Conservation (phyloP, 1,284 basidiomycete species). For the Ustilago shanxiensis region DNA sequence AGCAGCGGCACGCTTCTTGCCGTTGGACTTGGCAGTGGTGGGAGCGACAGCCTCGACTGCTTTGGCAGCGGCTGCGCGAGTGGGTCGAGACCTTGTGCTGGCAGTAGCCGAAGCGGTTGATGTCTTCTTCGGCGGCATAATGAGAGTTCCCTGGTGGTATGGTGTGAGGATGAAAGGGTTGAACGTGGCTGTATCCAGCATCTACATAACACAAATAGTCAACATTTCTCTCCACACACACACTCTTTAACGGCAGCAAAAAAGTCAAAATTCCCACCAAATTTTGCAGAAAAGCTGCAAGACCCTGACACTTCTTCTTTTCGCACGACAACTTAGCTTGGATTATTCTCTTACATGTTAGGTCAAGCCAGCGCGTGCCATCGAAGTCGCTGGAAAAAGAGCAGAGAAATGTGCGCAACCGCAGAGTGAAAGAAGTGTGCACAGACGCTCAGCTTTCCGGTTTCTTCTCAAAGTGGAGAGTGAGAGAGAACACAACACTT, state of each 20-base stretch:
- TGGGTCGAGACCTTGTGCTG: not conserved
- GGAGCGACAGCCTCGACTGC: not conserved
- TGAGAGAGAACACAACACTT: slow-evolving; percentile 6
- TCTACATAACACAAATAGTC: too few species aligned
- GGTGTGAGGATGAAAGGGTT: not conserved
- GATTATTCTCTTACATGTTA: too few species aligned
- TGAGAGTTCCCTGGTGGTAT: not conserved
- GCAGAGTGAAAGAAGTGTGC: not conserved
- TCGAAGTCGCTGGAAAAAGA: slow-evolving; percentile 49
- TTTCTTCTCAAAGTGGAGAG: slow-evolving; percentile 38
- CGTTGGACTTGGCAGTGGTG: slow-evolving; percentile 24
- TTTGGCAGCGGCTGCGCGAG: slow-evolving; percentile 5
- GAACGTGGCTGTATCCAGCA: too few species aligned
- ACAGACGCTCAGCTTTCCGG: not conserved
- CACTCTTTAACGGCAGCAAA: slow-evolving; percentile 2
- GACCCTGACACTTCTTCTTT: slow-evolving; percentile 29
- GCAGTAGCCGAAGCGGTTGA: slow-evolving; percentile 9
- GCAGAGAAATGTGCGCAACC: not conserved
- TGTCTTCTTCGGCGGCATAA: slow-evolving; percentile 39
- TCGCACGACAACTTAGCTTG: slow-evolving; percentile 34
- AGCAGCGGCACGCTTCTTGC: slow-evolving; percentile 33
- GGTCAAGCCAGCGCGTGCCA: slow-evolving; percentile 2
- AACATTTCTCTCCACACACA: slow-evolving; percentile 15
- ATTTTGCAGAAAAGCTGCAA: slow-evolving; percentile 5
- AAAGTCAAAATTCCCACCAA: slow-evolving; percentile 22